Evolutionary conservation across 148 eudicot species (phyloP).

Genomic region (Vaccinium vitisidaea): DNA sequence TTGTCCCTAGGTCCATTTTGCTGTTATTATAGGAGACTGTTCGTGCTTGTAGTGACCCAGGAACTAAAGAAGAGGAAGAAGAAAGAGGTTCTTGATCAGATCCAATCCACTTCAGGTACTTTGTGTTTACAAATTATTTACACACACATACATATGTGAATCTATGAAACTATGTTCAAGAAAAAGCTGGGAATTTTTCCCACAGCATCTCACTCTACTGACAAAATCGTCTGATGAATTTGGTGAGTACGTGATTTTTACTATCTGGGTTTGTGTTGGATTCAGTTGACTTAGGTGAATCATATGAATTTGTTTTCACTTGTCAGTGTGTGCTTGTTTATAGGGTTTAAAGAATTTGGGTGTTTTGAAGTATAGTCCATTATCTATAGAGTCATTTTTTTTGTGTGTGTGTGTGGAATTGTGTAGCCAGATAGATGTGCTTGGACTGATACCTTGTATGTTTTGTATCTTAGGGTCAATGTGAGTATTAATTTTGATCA

Average conservation of each 20-base stretch:
- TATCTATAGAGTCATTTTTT: too few relatives aligned
- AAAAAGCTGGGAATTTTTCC: background rate
- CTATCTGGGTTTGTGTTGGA: background rate
- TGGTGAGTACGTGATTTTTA: too few relatives aligned
- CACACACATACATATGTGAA: background rate
- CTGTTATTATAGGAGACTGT: too few relatives aligned
- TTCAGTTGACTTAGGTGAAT: background rate
- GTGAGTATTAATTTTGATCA: background rate
- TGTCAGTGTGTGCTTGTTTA: background rate
- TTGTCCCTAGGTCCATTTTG: background rate
- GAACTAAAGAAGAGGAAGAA: too few relatives aligned
- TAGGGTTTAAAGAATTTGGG: background rate
- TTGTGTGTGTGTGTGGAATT: too few relatives aligned
- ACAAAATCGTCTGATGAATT: background rate
- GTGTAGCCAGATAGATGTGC: too few relatives aligned
- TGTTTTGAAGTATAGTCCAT: background rate
- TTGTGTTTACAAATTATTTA: background rate
- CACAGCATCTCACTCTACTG: background rate
- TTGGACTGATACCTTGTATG: too few relatives aligned
- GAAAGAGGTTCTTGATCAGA: conserved; percentile 27
- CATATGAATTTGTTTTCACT: background rate
- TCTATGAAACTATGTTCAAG: background rate
- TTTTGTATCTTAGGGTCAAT: too few relatives aligned
- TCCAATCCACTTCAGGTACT: conserved; percentile 34
- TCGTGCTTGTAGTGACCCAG: too few relatives aligned